A percentile compares a stretch with the other conserved stretches of the same genome.
phyloP scores from a whole-genome alignment of 1,284 basidiomycete species.

The Cryptococcus hybrid region DNA sequence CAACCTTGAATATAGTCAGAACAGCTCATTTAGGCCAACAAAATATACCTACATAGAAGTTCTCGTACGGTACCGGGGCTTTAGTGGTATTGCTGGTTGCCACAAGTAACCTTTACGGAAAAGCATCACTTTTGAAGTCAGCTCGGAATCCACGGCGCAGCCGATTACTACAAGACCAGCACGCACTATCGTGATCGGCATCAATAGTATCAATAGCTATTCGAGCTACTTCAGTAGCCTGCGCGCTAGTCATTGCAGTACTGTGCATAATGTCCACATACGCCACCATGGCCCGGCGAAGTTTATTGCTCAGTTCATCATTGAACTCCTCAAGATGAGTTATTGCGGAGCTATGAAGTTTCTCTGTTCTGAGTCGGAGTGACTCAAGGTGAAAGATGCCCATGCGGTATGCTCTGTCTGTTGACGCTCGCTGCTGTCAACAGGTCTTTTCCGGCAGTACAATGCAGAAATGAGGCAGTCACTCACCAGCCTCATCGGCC shows the following conservation, averaged over 20 bases:
- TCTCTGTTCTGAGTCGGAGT: constrained; percentile 73
- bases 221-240: constrained; percentile 48
- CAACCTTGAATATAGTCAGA: constrained; percentile 59
- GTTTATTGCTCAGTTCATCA: constrained; percentile 64
- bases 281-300: constrained; percentile 64
- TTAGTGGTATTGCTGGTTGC: constrained; percentile 16
- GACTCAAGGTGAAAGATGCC: constrained; percentile 94
- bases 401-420: constrained; percentile 88
- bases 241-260: constrained; percentile 58
- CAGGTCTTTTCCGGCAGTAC: background rate
- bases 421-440: background rate
- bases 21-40: constrained; percentile 42
- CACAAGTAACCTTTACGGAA: constrained; percentile 16
- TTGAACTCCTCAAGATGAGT: constrained; percentile 77
- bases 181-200: constrained; percentile 64
- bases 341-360: constrained; percentile 77
- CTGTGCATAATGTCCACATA: constrained; percentile 70
- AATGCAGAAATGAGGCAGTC: constrained; percentile 1
- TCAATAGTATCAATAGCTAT: constrained; percentile 63
- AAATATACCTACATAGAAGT: constrained; percentile 58
- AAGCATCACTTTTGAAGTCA: constrained; percentile 24
- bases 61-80: constrained; percentile 42
- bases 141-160: background rate
- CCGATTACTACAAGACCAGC: constrained; percentile 33
- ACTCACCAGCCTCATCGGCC: constrained; percentile 81